Base-by-base conservation (phyloP, 345 rosid species). In the Corymbia maculata region DNA sequence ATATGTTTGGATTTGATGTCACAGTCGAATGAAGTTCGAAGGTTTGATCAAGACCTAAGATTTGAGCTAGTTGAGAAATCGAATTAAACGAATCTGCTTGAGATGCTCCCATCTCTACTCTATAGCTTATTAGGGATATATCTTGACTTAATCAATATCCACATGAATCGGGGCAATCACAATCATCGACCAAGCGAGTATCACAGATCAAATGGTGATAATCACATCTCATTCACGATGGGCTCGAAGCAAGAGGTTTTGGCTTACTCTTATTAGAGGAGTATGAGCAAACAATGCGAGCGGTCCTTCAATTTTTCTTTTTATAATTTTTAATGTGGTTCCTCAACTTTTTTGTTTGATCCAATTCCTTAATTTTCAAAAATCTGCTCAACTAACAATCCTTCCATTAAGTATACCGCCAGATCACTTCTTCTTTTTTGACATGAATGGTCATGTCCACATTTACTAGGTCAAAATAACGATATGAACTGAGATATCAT, bases 401-500 rank as follows among this genome's bases (percentile, higher is more conserved):
- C 8, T 42, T 75, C 15, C 12, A 2, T 22, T 10, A 36, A 75
- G 7, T 36, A 7, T 42, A 19, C 47, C 1, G 0, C 8, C 8
- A 2, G 26, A 36, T 19, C 15, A 19, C 1, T 1, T 12, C 36
- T 55, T n/a, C n/a, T 61, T 61, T 61, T 12, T 28, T n/a, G 61
- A 22, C 0, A 12, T 55, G 61, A 22, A 55, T 0, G 13, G 61
- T 0, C 1, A 1, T 2, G 28, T 55, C 61, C 13, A 55, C 28
- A 55, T 61, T 61, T 5, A 26, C 0, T 5, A 7, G 26, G 14
- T 26, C 66, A 59, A 59, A 59, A 59, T 59, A 59, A 59, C 24
- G 7, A 11, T 59, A 59, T 3, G 28, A 61, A 61, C 2, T 4
- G 10, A 11, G 14, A 26, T 3, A 1, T 3, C 14, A 2, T 61